Evolutionary conservation across 2,329 filamentous ascomycete genomes (phyloP).

Genomic region (Phoma sp.): DNA sequence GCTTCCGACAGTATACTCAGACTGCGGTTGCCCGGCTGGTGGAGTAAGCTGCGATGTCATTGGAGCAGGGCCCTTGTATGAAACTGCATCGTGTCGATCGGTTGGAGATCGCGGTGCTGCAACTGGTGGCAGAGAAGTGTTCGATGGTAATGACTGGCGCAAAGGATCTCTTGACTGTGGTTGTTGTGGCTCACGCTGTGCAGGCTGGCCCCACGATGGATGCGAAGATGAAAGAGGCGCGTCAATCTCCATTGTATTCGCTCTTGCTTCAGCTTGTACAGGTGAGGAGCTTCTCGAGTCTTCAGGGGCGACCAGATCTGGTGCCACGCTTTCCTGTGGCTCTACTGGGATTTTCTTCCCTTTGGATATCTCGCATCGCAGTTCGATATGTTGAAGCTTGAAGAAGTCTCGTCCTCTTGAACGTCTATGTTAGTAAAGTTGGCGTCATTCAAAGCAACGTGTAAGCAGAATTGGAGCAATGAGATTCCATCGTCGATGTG

Average conservation of each 20-base stretch:
- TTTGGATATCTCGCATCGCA: conserved; percentile 44
- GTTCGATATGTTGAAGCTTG: conserved; percentile 47
- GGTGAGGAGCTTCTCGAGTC: conserved; percentile 27
- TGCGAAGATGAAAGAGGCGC: conserved; percentile 16
- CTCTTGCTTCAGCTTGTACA: conserved; percentile 8
- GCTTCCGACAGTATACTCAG: conserved; percentile 19
- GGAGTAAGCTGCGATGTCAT: conserved; percentile 16
- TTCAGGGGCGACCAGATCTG: conserved; percentile 27
- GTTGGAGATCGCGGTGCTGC: conserved; percentile 25
- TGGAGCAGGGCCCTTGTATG: not conserved
- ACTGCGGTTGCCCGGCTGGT: conserved; percentile 19
- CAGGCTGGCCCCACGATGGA: conserved; percentile 24
- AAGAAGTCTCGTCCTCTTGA: conserved; percentile 47
- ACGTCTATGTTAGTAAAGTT: not conserved
- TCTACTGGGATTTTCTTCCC: conserved; percentile 33
- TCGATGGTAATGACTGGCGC: conserved; percentile 19
- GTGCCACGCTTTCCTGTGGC: conserved; percentile 30
- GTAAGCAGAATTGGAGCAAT: not conserved
- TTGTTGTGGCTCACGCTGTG: conserved; percentile 22
- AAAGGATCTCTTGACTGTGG: conserved; percentile 1
- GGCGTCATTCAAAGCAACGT: not conserved
- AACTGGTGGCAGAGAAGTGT: conserved; percentile 17
- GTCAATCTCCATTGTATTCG: conserved; percentile 40
- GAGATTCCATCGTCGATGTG: not conserved
- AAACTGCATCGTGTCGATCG: not conserved